Base-by-base conservation (phyloP, 305 asterid species). In the Fraxinus albicans region DNA sequence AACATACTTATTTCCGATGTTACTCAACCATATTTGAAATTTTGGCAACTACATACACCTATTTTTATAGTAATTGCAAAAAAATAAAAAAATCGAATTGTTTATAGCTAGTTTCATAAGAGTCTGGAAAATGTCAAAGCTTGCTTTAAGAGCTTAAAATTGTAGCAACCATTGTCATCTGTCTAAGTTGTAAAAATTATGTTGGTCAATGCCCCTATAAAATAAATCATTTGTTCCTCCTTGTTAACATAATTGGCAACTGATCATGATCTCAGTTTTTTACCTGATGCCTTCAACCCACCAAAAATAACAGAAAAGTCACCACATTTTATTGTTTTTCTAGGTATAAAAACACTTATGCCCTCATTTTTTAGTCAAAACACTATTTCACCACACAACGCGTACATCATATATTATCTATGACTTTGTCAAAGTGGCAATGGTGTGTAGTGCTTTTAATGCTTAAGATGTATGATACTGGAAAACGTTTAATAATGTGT, bases 401-500 rank as follows among this genome's bases (percentile, higher is more conserved):
- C 3, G 17, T 29, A 69, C 38, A 12, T 12, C 75, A 69, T 23
- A 9, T 63, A 63, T 21, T 63, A 23, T 63, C 73, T 25, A 63
- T 25, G 35, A 65, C 34, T 25, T 9, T 23, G 73, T 25, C 35
- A 70, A 27, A 70, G 44, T 21, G 31, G 38, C 9, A 5, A 33
- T 70, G 42, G 76, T 33, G 25, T 29, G 34, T 0, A 25, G 9
- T 47, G 15, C 65, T 42, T 77, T 47, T 23, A 77, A 15, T 44
- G 69, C 44, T 77, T 50, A 77, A 19, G 67, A 77, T 29, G 40
- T 21, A 77, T 77, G 44, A 17, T 25, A 17, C 10, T 8, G 38
- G 75, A 9, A 17, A 35, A 79, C 75, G 85, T 27, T 79, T 76
- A 81, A 80, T 44, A 69, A 65, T 80, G 75, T 84, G 82, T 10